Evolutionary conservation across 768 basidiomycete genomes (phyloP).

Genomic region (Suillus plorans): DNA sequence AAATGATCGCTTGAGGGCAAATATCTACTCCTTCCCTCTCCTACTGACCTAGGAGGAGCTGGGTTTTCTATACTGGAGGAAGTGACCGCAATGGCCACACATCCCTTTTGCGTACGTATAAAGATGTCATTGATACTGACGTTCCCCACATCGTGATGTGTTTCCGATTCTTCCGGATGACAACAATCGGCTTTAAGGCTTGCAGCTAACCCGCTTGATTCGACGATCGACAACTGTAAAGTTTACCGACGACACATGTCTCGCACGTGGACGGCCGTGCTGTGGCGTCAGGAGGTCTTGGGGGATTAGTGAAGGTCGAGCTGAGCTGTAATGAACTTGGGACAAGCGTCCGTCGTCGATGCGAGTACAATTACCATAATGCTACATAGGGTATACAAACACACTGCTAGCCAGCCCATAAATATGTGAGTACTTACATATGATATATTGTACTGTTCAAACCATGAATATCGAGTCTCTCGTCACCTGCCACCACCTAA

Average conservation of each 20-base stretch:
- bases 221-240: conserved; percentile 21
- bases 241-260: conserved; percentile 11
- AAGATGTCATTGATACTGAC: background rate
- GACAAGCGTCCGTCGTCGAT: background rate
- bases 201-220: conserved; percentile 14
- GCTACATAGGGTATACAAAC: conserved; percentile 1
- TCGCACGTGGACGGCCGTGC: background rate
- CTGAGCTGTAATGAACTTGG: background rate
- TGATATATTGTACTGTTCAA: background rate
- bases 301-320: background rate
- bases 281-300: background rate
- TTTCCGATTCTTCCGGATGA: conserved; percentile 32
- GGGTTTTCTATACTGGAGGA: conserved; percentile 35
- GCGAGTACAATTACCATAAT: background rate
- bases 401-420: background rate
- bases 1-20: conserved; percentile 17
- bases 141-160: conserved; percentile 15
- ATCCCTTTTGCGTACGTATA: conserved; percentile 11
- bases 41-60: conserved; percentile 37
- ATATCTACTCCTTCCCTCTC: conserved; percentile 23
- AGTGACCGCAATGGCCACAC: conserved; percentile 21
- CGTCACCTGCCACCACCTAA: background rate
- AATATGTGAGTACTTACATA: background rate
- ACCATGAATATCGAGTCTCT: background rate
- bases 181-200: conserved; percentile 29